Conservation (phyloP, 192 early-diverging fungal species). For the Haplosporangium gracile region DNA sequence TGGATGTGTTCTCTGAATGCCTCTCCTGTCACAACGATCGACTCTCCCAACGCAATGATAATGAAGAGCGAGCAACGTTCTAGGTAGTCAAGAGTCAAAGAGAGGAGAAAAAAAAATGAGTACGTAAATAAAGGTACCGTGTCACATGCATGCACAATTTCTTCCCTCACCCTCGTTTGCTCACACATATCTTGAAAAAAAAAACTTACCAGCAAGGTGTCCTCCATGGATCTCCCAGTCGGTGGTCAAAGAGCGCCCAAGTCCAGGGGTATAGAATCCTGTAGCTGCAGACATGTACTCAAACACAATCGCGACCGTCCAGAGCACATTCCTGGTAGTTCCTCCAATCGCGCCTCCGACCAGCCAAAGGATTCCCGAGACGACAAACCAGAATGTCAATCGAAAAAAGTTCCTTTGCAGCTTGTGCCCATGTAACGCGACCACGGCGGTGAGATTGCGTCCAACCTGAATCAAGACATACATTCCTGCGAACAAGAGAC, state of each 20-base stretch:
- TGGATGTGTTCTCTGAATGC: conserved; percentile 21
- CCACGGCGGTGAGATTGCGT: conserved; percentile 4
- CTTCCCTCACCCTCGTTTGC: neutral
- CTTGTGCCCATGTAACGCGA: conserved; percentile 34
- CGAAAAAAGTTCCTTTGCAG: conserved; percentile 35
- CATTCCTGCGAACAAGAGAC: conserved; percentile 31
- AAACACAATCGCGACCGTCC: conserved; percentile 41
- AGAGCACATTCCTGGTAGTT: conserved; percentile 30
- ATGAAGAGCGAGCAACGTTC: conserved; percentile 50
- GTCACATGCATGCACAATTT: neutral
- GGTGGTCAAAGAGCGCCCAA: conserved; percentile 20
- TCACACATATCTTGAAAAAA: neutral
- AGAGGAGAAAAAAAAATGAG: neutral
- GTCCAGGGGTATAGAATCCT: conserved; percentile 33
- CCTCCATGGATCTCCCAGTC: conserved; percentile 52
- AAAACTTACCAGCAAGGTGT: conserved; percentile 41
- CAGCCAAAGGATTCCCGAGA: conserved; percentile 30
- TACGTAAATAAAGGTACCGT: neutral
- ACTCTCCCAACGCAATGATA: conserved; percentile 51
- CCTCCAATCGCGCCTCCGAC: conserved; percentile 46
- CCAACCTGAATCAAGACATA: conserved; percentile 40
- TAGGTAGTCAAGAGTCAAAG: neutral
- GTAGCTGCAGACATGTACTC: conserved; percentile 21
- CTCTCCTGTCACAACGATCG: conserved; percentile 43
- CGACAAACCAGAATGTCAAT: conserved; percentile 18